A percentile compares a stretch with the other conserved stretches of the same genome.
Evolutionary conservation across 2,329 filamentous ascomycete species (phyloP).

Genomic region (Dactylonectria estremocensis): DNA sequence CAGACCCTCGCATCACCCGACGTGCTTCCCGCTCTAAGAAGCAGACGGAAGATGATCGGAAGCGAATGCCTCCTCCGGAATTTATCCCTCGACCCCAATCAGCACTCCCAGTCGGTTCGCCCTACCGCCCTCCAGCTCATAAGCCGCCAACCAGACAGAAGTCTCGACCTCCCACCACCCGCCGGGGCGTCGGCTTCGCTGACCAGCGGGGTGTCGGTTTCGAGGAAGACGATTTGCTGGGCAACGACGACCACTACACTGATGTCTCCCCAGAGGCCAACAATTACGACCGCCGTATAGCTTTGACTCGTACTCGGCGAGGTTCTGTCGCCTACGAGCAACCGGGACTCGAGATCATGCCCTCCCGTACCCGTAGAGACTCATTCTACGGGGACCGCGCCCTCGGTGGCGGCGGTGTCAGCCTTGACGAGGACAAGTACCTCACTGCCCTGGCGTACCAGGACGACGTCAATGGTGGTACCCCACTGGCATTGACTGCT

Average conservation of each 20-base stretch:
- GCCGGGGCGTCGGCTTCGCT: slow-evolving; percentile 53
- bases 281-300: slow-evolving; percentile 52
- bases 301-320: slow-evolving; percentile 54
- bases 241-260: slow-evolving; percentile 56
- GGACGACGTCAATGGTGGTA: slow-evolving; percentile 64
- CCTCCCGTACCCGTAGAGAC: slow-evolving; percentile 55
- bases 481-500: slow-evolving; percentile 66
- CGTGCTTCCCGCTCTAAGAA: slow-evolving; percentile 62
- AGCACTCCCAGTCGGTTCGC: slow-evolving; percentile 47
- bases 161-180: slow-evolving; percentile 50
- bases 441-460: slow-evolving; percentile 63
- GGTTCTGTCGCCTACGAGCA: slow-evolving; percentile 57
- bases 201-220: slow-evolving; percentile 52
- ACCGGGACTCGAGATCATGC: slow-evolving; percentile 58
- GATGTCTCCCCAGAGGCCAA: slow-evolving; percentile 55
- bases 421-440: slow-evolving; percentile 58
- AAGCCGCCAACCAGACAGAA: slow-evolving; percentile 47
- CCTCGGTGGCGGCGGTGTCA: slow-evolving; percentile 52
- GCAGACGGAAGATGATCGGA: slow-evolving; percentile 60
- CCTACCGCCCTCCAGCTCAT: slow-evolving; percentile 50
- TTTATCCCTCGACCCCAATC: slow-evolving; percentile 56
- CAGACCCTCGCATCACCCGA: slow-evolving; percentile 54
- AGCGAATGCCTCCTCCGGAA: slow-evolving; percentile 65
- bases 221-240: slow-evolving; percentile 58
- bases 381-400: slow-evolving; percentile 59